Evolutionary conservation across 2,329 filamentous ascomycete species (phyloP).

Genomic region (Fusarium sp.): DNA sequence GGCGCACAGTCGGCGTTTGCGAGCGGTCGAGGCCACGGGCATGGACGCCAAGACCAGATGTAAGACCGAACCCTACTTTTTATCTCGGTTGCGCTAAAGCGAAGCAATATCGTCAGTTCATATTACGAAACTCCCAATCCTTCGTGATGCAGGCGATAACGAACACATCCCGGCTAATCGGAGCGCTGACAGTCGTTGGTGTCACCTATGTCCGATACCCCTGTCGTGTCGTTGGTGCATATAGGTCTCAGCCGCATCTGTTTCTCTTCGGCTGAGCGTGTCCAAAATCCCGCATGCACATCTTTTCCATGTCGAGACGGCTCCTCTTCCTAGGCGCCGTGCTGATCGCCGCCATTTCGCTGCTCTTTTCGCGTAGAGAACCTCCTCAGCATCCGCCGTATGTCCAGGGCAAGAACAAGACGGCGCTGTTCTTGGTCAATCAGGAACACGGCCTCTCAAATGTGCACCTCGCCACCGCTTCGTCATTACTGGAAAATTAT

Average conservation of each 20-base stretch:
- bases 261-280: background rate
- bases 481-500: slow-evolving; percentile 53
- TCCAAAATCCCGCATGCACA: slow-evolving; percentile 1
- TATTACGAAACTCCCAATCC: no score
- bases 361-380: slow-evolving; percentile 3
- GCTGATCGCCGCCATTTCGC: slow-evolving; percentile 20
- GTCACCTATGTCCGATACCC: no score
- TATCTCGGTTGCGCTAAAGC: no score
- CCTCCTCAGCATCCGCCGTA: slow-evolving; percentile 12
- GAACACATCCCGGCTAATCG: no score
- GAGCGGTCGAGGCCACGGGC: no score
- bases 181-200: no score
- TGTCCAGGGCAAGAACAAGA: slow-evolving; percentile 47
- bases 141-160: no score
- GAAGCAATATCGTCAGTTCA: no score
- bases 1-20: no score
- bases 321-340: slow-evolving; percentile 10
- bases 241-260: background rate
- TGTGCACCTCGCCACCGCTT: slow-evolving; percentile 55
- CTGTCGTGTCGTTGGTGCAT: no score
- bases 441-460: slow-evolving; percentile 55
- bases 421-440: slow-evolving; percentile 55
- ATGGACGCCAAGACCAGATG: no score
- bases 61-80: no score
- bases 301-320: slow-evolving; percentile 10